These are phyloP conservation scores for Skeletonema costatum DNA, from an alignment of 108 stramenopile genomes.

Conservation along the genomic window DNA sequence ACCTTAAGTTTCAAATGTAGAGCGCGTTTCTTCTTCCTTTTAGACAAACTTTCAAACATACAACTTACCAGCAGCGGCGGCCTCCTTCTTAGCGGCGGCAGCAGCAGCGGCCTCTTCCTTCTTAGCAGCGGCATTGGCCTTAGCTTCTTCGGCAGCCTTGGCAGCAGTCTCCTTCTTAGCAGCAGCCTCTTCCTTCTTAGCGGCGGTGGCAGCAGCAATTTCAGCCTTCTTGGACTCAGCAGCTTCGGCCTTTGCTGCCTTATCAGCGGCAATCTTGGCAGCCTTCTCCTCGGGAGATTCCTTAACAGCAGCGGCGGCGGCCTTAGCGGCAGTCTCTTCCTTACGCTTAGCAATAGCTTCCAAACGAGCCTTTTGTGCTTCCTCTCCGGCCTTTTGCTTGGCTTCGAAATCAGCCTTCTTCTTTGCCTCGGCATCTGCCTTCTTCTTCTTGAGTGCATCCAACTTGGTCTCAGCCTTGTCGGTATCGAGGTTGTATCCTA, in stretches of 20 bases:
- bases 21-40: neutral
- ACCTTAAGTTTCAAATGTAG: neutral
- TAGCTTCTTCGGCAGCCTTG: neutral
- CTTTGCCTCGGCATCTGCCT: slow-evolving; percentile 21
- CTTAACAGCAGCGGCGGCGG: slow-evolving; percentile 21
- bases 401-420: slow-evolving; percentile 28
- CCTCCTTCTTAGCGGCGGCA: slow-evolving; percentile 17
- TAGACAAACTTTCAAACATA: neutral
- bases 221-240: slow-evolving; percentile 33
- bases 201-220: slow-evolving; percentile 12
- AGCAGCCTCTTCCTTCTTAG: slow-evolving; percentile 22
- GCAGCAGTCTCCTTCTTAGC: slow-evolving; percentile 30
- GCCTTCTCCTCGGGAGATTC: slow-evolving; percentile 50
- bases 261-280: slow-evolving; percentile 37
- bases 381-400: slow-evolving; percentile 17
- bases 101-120: slow-evolving; percentile 17
- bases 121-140: slow-evolving; percentile 2
- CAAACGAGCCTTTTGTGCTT: slow-evolving; percentile 20
- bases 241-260: slow-evolving; percentile 29
- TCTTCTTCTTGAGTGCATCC: slow-evolving; percentile 13
- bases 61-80: neutral
- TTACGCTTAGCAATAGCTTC: slow-evolving; percentile 26
- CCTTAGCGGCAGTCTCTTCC: slow-evolving; percentile 15
- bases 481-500: slow-evolving; percentile 11
- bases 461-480: neutral